These are phyloP conservation scores for Boletus tomentosulus DNA, from an alignment of 768 basidiomycete genomes.

Conservation along the genomic window DNA sequence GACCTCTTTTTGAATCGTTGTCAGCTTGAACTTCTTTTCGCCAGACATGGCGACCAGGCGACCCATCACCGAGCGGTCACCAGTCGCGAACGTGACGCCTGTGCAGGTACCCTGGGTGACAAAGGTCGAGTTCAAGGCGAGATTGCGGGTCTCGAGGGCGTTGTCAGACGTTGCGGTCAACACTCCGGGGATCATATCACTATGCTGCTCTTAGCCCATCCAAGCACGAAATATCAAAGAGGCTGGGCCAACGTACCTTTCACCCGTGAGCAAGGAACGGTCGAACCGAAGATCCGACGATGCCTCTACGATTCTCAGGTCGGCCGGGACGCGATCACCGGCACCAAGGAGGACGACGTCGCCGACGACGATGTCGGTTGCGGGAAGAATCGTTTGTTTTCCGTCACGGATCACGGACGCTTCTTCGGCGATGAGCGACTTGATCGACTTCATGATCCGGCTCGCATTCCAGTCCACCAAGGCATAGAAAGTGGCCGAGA, in stretches of 20 bases:
- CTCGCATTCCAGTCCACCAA: slow-evolving; percentile 48
- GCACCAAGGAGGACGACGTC: slow-evolving; percentile 50
- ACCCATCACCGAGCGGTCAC: slow-evolving; percentile 46
- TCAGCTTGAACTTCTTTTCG: slow-evolving; percentile 42
- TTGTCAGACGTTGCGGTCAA: slow-evolving; percentile 46
- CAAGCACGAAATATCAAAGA: background rate
- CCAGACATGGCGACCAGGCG: slow-evolving; percentile 53
- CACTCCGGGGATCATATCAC: slow-evolving; percentile 43
- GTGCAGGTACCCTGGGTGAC: slow-evolving; percentile 39
- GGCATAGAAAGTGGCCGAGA: slow-evolving; percentile 46
- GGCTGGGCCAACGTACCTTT: slow-evolving; percentile 29
- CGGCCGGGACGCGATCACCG: slow-evolving; percentile 57
- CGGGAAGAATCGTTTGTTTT: slow-evolving; percentile 41
- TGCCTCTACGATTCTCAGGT: slow-evolving; percentile 50
- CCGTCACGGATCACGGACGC: slow-evolving; percentile 53
- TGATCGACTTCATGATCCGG: slow-evolving; percentile 53
- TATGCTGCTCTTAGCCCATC: slow-evolving; percentile 2
- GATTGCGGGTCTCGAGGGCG: slow-evolving; percentile 42
- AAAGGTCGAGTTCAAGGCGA: slow-evolving; percentile 46
- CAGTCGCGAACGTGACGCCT: slow-evolving; percentile 40
- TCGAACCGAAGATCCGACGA: slow-evolving; percentile 52
- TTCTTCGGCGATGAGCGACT: slow-evolving; percentile 55
- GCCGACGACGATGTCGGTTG: slow-evolving; percentile 55
- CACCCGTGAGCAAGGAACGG: slow-evolving; percentile 50
- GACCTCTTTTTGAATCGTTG: slow-evolving; percentile 45